Evolutionary conservation across 2,329 filamentous ascomycete species (phyloP), one percentile per base, ranked within the genome.

Genomic region (Monilinia vaccinii-corymbosi): DNA sequence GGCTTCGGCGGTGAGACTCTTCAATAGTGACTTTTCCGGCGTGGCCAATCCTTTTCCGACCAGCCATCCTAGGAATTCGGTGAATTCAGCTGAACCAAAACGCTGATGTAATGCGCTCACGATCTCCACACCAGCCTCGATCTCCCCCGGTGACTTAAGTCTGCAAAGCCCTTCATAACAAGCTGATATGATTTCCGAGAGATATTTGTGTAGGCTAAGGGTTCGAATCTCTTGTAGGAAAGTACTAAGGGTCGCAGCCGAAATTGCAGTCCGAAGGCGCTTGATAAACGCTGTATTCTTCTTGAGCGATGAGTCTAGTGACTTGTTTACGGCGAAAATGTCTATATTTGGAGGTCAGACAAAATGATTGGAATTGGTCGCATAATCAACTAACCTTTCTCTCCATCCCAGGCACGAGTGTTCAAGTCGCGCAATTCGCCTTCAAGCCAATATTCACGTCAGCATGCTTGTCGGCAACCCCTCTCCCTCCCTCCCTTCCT

Each of bases 201-300:
- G 84, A 75, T 97, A 97, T 73, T 96, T 97, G 80, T 93, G 90
- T 55, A 97, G 81, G 67, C 92, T 97, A 32, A 97, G 81, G 31
- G 90, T 89, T 69, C 88, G 87, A 69, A 96, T 92, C 72, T 97
- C 93, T 72, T 93, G 85, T 51, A 96, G 77, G 75, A 97, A 96
- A 61, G 91, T 94, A 66, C 83, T 79, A 58, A 92, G 84, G 59
- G 88, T 89, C 60, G 91, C 80, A 52, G 89, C 77, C 64, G 88
- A 92, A 64, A 97, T 86, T 62, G 91, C 89, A 61, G 93, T 97
- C 68, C 93, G 89, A 60, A 97, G 81, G 70, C 93, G 90, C 76
- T 96, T 97, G 72, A 97, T 97, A 74, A 97, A 97, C 66, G 92
- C 91, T 4, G 93, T 97, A 70, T 97, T 97, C 79, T 97, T 97